These are phyloP conservation scores for Spathaspora girioi DNA, from an alignment of 805 yeast genomes.

Conservation along the genomic window DNA sequence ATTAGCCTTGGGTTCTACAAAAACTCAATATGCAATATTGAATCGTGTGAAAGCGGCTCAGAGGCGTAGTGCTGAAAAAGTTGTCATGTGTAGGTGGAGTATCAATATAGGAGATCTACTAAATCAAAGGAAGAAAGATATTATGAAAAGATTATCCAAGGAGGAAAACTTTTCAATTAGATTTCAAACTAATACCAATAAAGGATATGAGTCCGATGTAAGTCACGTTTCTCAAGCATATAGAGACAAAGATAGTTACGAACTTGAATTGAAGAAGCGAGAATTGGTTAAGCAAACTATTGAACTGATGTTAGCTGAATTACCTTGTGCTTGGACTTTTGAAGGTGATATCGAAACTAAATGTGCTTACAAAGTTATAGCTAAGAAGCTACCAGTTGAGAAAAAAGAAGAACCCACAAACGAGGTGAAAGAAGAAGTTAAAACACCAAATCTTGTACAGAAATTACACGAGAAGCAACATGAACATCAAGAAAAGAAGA, in stretches of 20 bases:
- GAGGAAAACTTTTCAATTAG: conserved; percentile 17
- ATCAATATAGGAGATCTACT: conserved; percentile 36
- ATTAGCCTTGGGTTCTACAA: conserved; percentile 28
- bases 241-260: conserved; percentile 8
- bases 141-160: conserved; percentile 24
- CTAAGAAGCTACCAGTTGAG: background rate
- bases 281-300: conserved; percentile 25
- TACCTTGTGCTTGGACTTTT: conserved; percentile 5
- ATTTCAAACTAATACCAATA: background rate
- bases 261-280: conserved; percentile 22
- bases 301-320: conserved; percentile 24
- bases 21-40: conserved; percentile 24
- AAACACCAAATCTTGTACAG: conserved; percentile 14
- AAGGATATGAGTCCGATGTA: background rate
- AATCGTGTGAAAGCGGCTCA: conserved; percentile 29
- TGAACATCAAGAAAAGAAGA: conserved; percentile 1
- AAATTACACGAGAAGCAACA: conserved; percentile 14
- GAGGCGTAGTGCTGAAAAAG: conserved; percentile 33
- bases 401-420: conserved; percentile 1
- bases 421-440: conserved; percentile 9
- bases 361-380: conserved; percentile 19
- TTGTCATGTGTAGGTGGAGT: conserved; percentile 32
- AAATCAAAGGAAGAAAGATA: conserved; percentile 35
- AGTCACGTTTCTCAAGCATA: background rate
- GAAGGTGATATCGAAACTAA: conserved; percentile 18